Evolutionary conservation across 176 grass and related monocot genomes (phyloP), one percentile per base, ranked within the genome.

Genomic region (Thinopyrum elongatum): DNA sequence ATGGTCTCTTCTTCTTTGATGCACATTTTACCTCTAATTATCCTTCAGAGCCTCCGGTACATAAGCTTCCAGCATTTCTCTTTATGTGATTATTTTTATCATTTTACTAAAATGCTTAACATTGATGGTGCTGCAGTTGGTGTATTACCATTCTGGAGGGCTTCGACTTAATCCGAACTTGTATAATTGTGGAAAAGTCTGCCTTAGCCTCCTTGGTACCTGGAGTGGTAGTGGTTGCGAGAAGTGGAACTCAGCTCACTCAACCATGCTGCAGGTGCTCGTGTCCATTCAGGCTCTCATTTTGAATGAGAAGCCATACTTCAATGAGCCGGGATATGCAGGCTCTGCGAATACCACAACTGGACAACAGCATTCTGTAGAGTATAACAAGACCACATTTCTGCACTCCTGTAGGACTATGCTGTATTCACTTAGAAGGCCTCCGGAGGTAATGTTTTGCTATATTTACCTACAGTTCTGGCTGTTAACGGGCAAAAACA

Each of bases 1-100:
- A 98, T 65, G 95, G 93, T 39, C 91, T 98, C 36, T 98, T 98
- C 87, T 98, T 98, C 83, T 98, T 98, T 80, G 95, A 98, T 85
- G 75, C 82, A 82, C 93, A 91, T 6, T 95, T 95, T 87, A 86
- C 87, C 41, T 3, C 80, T 29, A 11, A 21, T 71, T 98, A 95
- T 65, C 95, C 95, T 53, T 49, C 87, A 76, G 69, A 22, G 38
- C 95, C 95, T 87, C 95, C 95, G 27, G 95, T 98, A 90, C 69
- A 1, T 39, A 83, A 87, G 47, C 63, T 68, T 82, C 22, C 22
- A 55, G 4, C 14, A 49, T 5, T 19, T 67, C 10, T 46, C 44
- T 57, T 65, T 76, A 53, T 41, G 17, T 41, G 12, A 44, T 16
- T 22, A 22, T 33, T 17, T 78, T 71, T 16, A 60, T 19, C 5